Evolutionary conservation across 257 asterid species (phyloP).

Genomic region (Fraxinus americana): DNA sequence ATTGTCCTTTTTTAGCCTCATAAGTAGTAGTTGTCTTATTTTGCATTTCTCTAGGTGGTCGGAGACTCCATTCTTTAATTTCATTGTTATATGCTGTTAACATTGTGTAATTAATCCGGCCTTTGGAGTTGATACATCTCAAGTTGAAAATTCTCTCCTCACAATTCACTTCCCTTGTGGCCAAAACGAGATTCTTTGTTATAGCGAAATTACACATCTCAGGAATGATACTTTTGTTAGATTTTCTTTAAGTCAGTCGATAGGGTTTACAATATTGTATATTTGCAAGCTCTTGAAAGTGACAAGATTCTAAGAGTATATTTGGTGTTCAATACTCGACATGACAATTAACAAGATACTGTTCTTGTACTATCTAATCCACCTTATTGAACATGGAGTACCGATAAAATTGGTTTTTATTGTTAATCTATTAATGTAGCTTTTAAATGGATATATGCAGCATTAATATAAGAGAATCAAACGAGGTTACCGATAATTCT

Average conservation of each 20-base stretch:
- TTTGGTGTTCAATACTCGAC: not conserved
- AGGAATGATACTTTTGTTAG: not conserved
- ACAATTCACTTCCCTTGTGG: not conserved
- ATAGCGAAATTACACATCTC: not conserved
- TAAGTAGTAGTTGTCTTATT: not conserved
- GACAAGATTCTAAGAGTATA: not conserved
- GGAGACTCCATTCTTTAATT: not conserved
- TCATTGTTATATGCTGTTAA: not conserved
- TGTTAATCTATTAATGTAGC: not conserved
- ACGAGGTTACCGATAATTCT: slow-evolving; percentile 2
- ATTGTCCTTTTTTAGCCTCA: not conserved
- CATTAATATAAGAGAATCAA: not conserved
- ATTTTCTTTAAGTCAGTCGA: not conserved
- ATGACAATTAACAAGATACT: not conserved
- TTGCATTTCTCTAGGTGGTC: not conserved
- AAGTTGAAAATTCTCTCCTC: not conserved
- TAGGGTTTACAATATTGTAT: not conserved
- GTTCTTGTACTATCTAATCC: too few relatives aligned
- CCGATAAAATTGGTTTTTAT: not conserved
- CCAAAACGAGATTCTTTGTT: not conserved
- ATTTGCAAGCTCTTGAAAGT: not conserved
- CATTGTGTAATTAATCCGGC: not conserved
- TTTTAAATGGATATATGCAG: not conserved
- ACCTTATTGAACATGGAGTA: not conserved
- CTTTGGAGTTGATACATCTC: not conserved